These are phyloP conservation scores for Angomonas desouzai DNA, from an alignment of 208 protist genomes.

Conservation along the genomic window DNA sequence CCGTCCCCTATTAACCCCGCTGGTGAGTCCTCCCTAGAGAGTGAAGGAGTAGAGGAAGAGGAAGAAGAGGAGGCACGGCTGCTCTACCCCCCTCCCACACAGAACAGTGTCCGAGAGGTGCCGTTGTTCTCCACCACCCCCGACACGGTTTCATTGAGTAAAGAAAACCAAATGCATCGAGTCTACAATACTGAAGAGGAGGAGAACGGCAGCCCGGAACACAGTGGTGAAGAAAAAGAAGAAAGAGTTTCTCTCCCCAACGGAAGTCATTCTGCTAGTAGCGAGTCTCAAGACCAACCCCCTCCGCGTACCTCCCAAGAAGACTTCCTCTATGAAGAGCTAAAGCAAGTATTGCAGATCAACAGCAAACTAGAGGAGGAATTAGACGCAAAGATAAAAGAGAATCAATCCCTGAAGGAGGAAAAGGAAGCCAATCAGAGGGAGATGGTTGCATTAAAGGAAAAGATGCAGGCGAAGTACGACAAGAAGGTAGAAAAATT, in stretches of 20 bases:
- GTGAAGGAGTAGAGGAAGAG: background rate
- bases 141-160: background rate
- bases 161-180: background rate
- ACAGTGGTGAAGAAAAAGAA: too few species aligned
- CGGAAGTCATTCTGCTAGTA: too few species aligned
- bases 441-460: background rate
- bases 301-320: background rate
- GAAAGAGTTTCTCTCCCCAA: too few species aligned
- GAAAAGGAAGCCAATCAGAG: background rate
- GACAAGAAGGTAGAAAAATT: background rate
- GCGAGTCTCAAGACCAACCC: too few species aligned
- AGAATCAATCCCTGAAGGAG: background rate
- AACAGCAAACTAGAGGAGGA: background rate
- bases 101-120: background rate
- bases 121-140: background rate
- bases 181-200: too few species aligned
- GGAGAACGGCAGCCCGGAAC: too few species aligned
- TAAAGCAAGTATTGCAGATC: background rate
- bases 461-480: background rate
- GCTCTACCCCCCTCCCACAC: background rate
- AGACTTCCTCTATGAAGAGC: slow-evolving; percentile 1
- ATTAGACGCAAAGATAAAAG: background rate
- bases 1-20: background rate
- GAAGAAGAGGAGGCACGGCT: background rate
- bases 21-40: background rate